Percentiles rank a stretch among this genome's conserved stretches.
Conservation (phyloP, 768 basidiomycete genomes). For the Lactifluus echinatus region DNA sequence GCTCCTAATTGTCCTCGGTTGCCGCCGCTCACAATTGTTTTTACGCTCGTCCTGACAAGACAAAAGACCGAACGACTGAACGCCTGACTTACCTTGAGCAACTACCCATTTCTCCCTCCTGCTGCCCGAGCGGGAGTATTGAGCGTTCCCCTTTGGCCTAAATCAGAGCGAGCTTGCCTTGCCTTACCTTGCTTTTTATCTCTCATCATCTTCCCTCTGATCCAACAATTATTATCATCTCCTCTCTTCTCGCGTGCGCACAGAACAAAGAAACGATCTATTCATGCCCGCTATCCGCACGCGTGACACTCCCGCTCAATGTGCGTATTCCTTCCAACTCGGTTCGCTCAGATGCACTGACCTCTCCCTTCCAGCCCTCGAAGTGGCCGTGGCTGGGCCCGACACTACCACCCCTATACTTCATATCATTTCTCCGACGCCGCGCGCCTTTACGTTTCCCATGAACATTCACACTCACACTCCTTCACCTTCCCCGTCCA, state of each 20-base stretch:
- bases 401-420: conserved; percentile 43
- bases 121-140: conserved; percentile 15
- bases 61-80: conserved; percentile 14
- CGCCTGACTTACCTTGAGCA: conserved; percentile 10
- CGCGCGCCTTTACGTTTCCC: conserved; percentile 61
- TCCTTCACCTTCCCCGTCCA: conserved; percentile 54
- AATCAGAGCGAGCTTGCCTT: conserved; percentile 11
- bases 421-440: conserved; percentile 55
- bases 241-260: conserved; percentile 1
- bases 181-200: conserved; percentile 15
- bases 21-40: conserved; percentile 21
- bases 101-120: conserved; percentile 20
- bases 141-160: conserved; percentile 7
- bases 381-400: conserved; percentile 59
- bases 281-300: conserved; percentile 73
- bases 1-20: conserved; percentile 21
- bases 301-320: conserved; percentile 57
- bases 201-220: conserved; percentile 5
- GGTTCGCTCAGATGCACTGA: neutral
- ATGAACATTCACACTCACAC: conserved; percentile 27
- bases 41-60: conserved; percentile 15
- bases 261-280: conserved; percentile 27
- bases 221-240: conserved; percentile 1
- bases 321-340: conserved; percentile 26
- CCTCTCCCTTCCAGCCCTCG: conserved; percentile 44